Conservation (phyloP, 805 yeast genomes). For the Zygosaccharomyces pseudorouxii region DNA sequence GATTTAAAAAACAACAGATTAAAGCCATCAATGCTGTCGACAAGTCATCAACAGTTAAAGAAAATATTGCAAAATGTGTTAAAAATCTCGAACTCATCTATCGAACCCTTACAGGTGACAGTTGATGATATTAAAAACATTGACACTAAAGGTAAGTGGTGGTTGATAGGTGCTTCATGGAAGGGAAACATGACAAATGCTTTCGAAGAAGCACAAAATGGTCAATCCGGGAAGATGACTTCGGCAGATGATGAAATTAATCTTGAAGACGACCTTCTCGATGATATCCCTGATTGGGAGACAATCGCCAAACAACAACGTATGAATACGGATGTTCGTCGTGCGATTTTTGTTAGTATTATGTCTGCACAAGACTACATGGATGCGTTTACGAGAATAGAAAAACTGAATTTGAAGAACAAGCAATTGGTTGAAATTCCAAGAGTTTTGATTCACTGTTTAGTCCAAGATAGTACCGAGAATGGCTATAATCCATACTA, state of each 20-base stretch:
- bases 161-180: slow-evolving; percentile 99
- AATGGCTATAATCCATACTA: slow-evolving; percentile 86
- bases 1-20: slow-evolving; percentile 83
- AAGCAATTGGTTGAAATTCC: slow-evolving; percentile 87
- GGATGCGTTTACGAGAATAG: slow-evolving; percentile 80
- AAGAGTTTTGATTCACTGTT: slow-evolving; percentile 77
- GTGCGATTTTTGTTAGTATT: slow-evolving; percentile 88
- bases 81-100: slow-evolving; percentile 33
- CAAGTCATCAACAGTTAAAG: slow-evolving; percentile 34
- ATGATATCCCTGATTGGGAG: slow-evolving; percentile 77
- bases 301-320: slow-evolving; percentile 80
- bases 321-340: slow-evolving; percentile 92
- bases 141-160: slow-evolving; percentile 91
- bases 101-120: slow-evolving; percentile 79
- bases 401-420: slow-evolving; percentile 70
- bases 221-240: slow-evolving; percentile 18
- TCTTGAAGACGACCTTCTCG: slow-evolving; percentile 57
- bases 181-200: slow-evolving; percentile 51
- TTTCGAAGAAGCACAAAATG: slow-evolving; percentile 24
- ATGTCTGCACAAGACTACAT: slow-evolving; percentile 93
- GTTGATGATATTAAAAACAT: slow-evolving; percentile 75
- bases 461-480: slow-evolving; percentile 54
- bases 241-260: slow-evolving; percentile 33
- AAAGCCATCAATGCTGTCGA: slow-evolving; percentile 38
- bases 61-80: slow-evolving; percentile 52